phyloP scores from a whole-genome alignment of 2,329 filamentous ascomycete species.

The Cryphonectria nitschkei region DNA sequence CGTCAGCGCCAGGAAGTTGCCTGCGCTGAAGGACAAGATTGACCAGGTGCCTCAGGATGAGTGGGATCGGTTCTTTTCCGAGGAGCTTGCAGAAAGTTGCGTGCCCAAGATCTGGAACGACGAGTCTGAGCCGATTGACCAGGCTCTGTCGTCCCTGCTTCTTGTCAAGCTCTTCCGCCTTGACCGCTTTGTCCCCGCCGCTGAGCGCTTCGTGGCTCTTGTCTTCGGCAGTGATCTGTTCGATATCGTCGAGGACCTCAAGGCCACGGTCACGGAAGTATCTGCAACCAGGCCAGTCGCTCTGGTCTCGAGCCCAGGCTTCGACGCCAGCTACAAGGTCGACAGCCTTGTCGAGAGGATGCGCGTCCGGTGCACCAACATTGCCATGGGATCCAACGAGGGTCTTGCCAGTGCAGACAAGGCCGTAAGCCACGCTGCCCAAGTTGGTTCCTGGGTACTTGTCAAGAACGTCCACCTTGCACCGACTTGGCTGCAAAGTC shows the following conservation, averaged over 20 bases:
- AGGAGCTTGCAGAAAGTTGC: constrained; percentile 84
- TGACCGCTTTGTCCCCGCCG: constrained; percentile 90
- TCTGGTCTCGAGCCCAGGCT: constrained; percentile 91
- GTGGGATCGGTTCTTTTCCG: constrained; percentile 82
- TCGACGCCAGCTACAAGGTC: constrained; percentile 99
- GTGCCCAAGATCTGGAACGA: constrained; percentile 79
- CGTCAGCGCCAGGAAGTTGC: constrained; percentile 67
- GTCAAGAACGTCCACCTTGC: constrained; percentile 99
- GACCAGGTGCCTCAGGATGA: constrained; percentile 62
- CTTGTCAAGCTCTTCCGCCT: constrained; percentile 94
- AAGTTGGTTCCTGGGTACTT: constrained; percentile 91
- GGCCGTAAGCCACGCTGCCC: constrained; percentile 89
- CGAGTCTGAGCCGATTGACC: constrained; percentile 67
- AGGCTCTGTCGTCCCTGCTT: constrained; percentile 80
- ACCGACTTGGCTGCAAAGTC: constrained; percentile 92
- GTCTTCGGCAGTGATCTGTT: constrained; percentile 86
- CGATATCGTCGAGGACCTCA: constrained; percentile 83
- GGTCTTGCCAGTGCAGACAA: constrained; percentile 91
- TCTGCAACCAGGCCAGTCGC: constrained; percentile 84
- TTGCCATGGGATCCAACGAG: constrained; percentile 99
- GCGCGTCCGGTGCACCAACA: constrained; percentile 85
- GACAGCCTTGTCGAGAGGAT: constrained; percentile 88
- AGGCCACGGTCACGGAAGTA: constrained; percentile 82
- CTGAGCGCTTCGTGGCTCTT: constrained; percentile 84
- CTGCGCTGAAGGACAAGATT: constrained; percentile 73